A percentile compares a stretch with the other conserved stretches of the same genome.
Conservation (phyloP, 257 asterid genomes). For the Solanum stenotomum region DNA sequence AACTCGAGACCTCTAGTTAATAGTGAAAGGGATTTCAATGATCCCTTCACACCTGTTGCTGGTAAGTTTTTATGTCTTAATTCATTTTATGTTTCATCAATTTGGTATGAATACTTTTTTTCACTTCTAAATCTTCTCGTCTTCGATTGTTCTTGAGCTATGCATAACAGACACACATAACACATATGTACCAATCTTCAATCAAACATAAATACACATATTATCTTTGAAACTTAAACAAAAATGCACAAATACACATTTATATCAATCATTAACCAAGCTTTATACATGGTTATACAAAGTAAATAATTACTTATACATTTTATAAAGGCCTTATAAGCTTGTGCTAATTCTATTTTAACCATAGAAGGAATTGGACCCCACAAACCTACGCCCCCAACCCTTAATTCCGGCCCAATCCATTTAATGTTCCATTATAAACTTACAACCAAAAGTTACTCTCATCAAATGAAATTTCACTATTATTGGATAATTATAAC, state of each 20-base stretch:
- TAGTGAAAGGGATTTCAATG: neutral
- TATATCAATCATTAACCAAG: too few relatives aligned
- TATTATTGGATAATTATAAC: neutral
- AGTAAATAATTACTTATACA: too few relatives aligned
- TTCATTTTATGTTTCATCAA: neutral
- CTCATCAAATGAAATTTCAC: neutral
- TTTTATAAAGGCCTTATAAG: neutral
- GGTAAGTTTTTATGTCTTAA: neutral
- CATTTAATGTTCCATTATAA: neutral
- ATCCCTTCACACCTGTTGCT: neutral
- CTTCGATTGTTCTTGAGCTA: too few relatives aligned
- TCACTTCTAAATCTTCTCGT: too few relatives aligned
- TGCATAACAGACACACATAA: too few relatives aligned
- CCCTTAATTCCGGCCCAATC: neutral
- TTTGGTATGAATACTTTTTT: neutral
- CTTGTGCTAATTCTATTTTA: neutral
- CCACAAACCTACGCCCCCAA: neutral
- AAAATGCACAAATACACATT: too few relatives aligned
- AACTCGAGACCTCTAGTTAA: neutral
- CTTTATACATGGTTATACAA: too few relatives aligned
- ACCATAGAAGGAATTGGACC: neutral
- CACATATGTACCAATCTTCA: too few relatives aligned
- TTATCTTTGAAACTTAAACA: too few relatives aligned
- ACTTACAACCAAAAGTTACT: neutral
- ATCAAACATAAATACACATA: too few relatives aligned